Conservation (phyloP, 371 early-diverging fungal species). For the Mortierella sp. region DNA sequence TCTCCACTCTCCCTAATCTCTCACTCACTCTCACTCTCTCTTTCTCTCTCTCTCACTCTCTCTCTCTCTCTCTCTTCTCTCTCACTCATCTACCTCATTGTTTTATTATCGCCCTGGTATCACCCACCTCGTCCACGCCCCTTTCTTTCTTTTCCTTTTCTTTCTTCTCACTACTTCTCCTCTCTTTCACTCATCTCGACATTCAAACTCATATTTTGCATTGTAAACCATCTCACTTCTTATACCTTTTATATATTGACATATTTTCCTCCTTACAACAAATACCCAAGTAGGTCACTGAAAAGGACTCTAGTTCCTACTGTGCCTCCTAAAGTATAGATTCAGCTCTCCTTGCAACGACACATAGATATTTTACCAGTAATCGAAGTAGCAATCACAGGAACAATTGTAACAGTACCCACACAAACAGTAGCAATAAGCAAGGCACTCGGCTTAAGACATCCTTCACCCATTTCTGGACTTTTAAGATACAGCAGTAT, state of each 20-base stretch:
- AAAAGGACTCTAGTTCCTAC: neutral
- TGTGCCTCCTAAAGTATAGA: no score
- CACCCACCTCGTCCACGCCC: neutral
- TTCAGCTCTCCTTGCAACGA: no score
- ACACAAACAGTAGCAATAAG: neutral
- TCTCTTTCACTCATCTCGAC: neutral
- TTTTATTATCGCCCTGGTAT: neutral
- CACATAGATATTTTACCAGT: no score
- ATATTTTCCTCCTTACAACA: neutral
- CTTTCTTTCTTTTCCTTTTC: neutral
- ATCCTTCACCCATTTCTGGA: slow-evolving; percentile 1
- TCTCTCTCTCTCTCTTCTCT: slow-evolving; percentile 16
- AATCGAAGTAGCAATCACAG: no score
- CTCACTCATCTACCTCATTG: neutral
- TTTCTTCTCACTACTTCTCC: neutral
- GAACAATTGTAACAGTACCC: no score
- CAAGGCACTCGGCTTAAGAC: neutral
- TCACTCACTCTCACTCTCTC: neutral
- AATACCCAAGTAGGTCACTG: neutral
- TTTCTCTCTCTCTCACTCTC: neutral
- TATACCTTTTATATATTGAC: neutral
- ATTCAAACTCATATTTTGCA: neutral
- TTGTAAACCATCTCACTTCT: neutral
- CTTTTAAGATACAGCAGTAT: slow-evolving; percentile 21
- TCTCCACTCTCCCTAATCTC: neutral